Base-by-base conservation (phyloP, 371 early-diverging fungal species). In the Capniomyces stellatus region DNA sequence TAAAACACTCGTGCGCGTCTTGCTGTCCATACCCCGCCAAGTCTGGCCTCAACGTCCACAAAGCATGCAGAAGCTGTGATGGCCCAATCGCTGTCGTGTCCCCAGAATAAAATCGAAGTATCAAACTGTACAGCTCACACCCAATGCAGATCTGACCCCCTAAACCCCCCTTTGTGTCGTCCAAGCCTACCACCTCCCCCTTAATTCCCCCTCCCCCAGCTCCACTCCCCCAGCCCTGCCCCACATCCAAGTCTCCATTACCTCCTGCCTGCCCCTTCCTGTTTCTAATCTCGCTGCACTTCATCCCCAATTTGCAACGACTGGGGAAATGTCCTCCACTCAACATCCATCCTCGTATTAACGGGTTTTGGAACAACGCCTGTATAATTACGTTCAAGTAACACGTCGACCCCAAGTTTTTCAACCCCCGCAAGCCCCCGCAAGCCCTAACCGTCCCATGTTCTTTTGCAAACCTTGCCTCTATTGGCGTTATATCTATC, bases 1-100 rank as follows among this genome's bases (percentile, higher is more conserved):
- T 89, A 59, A 92, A 89, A 55, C 89, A 92, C 55, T 96, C 97
- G 64, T 96, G 97, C 0, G 92, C 89, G 62, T 96, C 97, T 60
- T 96, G 95, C 65, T 96, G 94, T 2, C 83, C 79, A 59, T 91
- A 89, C 1, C 92, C 87, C 29, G 95, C 91, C 31, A 95, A 69
- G 41, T 91, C 83, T 30, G 77, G 72, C 29, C 81, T 75, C 21
- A 83, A 77, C 69, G 79, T 78, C 97, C 97, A 96, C 75, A 91
- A 80, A 22, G 85, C 64, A 46, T 81, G 82, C 23, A 96, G 67
- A 49, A 95, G 87, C 28, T 75, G 67, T 54, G 81, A 73, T 0
- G 96, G 94, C 0, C 80, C 87, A 63, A 79, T 85, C 2, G 95
- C 89, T 31, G 71, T 62, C 41, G 72, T 77, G 31, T 73, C 70